Evolutionary conservation across 805 yeast species (phyloP).

Genomic region (Lachancea fermentati): DNA sequence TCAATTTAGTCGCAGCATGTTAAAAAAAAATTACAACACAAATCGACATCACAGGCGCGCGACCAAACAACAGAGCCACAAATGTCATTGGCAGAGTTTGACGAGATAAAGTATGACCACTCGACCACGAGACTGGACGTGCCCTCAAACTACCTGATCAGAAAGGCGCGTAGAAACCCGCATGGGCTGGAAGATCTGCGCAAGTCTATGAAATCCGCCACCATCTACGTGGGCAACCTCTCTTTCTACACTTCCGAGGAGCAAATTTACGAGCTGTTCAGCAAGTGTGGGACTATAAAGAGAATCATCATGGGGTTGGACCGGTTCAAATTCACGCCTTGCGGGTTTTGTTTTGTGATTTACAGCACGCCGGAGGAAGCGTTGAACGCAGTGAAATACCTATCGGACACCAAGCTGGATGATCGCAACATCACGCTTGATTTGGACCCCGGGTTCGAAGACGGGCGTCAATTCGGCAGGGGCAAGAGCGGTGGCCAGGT

Average conservation of each 20-base stretch:
- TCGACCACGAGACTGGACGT: conserved; percentile 64
- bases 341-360: conserved; percentile 93
- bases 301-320: conserved; percentile 93
- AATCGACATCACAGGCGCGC: too few species aligned
- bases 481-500: conserved; percentile 93
- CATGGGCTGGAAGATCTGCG: conserved; percentile 59
- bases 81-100: conserved; percentile 46
- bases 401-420: conserved; percentile 78
- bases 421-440: conserved; percentile 80
- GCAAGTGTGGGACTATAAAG: conserved; percentile 72
- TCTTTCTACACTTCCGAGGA: conserved; percentile 92
- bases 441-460: conserved; percentile 91
- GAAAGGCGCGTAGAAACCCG: conserved; percentile 51
- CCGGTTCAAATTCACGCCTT: conserved; percentile 77
- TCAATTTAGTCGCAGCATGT: too few species aligned
- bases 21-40: too few species aligned
- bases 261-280: conserved; percentile 81
- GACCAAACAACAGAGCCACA: neutral
- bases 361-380: conserved; percentile 67
- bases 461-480: conserved; percentile 94
- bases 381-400: conserved; percentile 72
- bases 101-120: conserved; percentile 49
- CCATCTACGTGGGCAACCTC: conserved; percentile 87
- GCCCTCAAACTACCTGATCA: conserved; percentile 63
- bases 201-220: conserved; percentile 58